Conservation (phyloP, 805 yeast species). For the Aciculoconidium aculeatum region DNA sequence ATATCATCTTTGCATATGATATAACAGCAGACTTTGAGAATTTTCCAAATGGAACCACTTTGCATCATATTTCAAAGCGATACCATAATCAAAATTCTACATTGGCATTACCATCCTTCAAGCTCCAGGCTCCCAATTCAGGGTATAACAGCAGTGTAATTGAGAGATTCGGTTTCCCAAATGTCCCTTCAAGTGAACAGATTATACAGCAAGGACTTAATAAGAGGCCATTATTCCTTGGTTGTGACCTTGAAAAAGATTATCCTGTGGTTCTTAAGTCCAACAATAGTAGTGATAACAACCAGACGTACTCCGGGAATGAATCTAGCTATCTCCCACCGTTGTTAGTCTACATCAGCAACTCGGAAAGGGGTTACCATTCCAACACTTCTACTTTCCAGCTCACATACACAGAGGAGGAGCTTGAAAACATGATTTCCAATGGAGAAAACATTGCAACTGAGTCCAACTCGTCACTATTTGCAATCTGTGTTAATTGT, state of each 20-base stretch:
- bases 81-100: conserved; percentile 16
- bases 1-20: conserved; percentile 37
- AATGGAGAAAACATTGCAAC: conserved; percentile 53
- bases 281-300: conserved; percentile 1
- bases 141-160: conserved; percentile 1
- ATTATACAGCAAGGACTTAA: conserved; percentile 15
- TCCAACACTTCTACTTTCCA: conserved; percentile 60
- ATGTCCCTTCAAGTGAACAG: conserved; percentile 25
- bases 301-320: neutral
- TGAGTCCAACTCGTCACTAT: conserved; percentile 33
- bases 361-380: conserved; percentile 32
- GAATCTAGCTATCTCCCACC: conserved; percentile 39
- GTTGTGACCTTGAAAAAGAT: conserved; percentile 33
- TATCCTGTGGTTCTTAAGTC: conserved; percentile 15
- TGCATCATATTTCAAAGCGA: conserved; percentile 33
- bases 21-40: conserved; percentile 47
- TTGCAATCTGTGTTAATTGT: conserved; percentile 50
- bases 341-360: conserved; percentile 47
- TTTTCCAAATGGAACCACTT: conserved; percentile 56
- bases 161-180: conserved; percentile 26
- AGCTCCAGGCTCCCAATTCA: neutral
- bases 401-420: conserved; percentile 41
- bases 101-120: conserved; percentile 11
- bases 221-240: conserved; percentile 33
- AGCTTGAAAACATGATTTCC: conserved; percentile 38